Base-by-base conservation (phyloP, 495 filamentous ascomycete genomes). In the Penicillium ochrochloron region DNA sequence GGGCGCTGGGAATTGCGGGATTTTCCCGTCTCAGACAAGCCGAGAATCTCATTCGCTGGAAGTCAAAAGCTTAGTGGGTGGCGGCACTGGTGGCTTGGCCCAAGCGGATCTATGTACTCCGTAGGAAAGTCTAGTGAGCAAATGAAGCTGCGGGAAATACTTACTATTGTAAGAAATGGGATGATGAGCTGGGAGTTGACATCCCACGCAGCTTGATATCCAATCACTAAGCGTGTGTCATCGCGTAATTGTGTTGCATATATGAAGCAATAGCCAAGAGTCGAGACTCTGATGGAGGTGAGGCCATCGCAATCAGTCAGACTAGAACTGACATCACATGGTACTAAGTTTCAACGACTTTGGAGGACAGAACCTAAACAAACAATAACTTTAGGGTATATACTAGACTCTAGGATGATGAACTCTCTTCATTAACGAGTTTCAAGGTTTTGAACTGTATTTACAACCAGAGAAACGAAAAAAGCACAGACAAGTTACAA, bases 31-130 rank as follows among this genome's bases (percentile, higher is more conserved):
- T 41, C 59, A 19, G 7, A 19, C 58, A 60, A 64, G 61, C 70
- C 66, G 64, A 69, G 66, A 15, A 46, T 27, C 23, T 58, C 42
- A 73, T 73, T 71, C 63, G 68, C 48, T 57, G 37, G 25, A 14
- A 41, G n/a, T 25, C n/a, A 27, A 55, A 57, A 64, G 53, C 23
- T 33, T 44, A 23, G 57, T 42, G 46, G 57, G 27, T 33, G n/a
- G 17, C 21, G 19, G 48, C 48, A 51, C 48, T 29, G 50, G 44
- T 51, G 46, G 59, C 59, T 52, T 60, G 52, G 60, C 60, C 60
- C 25, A 29, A 63, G 60, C 35, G 48, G 29, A 62, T 39, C 52
- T 25, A 42, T 34, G 46, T 29, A 46, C 51, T 54, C 31, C 29
- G 15, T 48, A n/a, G 37, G 37, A 17, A 5, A 41, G 31, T 33